Evolutionary conservation across 257 asterid species (phyloP).

Genomic region (Sherardia arvensis): DNA sequence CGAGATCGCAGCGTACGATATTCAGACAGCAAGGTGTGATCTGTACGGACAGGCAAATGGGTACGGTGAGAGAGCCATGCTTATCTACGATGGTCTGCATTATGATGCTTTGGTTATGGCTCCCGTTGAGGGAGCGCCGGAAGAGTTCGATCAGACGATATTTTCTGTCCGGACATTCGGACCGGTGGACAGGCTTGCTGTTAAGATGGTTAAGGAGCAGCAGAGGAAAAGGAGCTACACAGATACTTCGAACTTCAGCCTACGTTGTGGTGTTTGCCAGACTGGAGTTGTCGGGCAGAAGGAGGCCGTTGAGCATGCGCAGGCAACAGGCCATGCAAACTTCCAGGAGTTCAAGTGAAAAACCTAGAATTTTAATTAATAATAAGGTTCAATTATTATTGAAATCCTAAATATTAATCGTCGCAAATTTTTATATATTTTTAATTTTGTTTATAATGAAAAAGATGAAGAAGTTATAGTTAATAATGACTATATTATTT

Average conservation of each 20-base stretch:
- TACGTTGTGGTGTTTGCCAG: conserved; percentile 93
- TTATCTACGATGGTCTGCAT: conserved; percentile 92
- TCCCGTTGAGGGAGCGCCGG: conserved; percentile 80
- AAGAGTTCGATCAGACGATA: conserved; percentile 92
- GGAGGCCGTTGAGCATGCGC: conserved; percentile 96
- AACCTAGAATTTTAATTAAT: too few species aligned
- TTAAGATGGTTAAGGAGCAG: conserved; percentile 71
- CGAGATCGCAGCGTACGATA: conserved; percentile 95
- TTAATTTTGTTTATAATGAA: too few species aligned
- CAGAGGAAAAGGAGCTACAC: conserved; percentile 91
- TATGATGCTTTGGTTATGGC: conserved; percentile 93
- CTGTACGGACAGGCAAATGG: conserved; percentile 87
- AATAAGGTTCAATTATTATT: too few species aligned
- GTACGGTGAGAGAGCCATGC: conserved; percentile 80
- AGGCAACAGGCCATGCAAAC: conserved; percentile 89
- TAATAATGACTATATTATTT: too few species aligned
- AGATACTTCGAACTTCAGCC: conserved; percentile 76
- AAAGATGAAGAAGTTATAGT: too few species aligned
- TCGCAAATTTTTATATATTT: too few species aligned
- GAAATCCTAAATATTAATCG: too few species aligned
- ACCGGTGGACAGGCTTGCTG: conserved; percentile 47
- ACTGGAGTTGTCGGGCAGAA: conserved; percentile 84
- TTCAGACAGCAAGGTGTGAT: conserved; percentile 90
- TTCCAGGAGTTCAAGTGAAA: conserved; percentile 72
- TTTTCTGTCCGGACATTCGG: conserved; percentile 64